Evolutionary conservation across 176 grass and related monocot species (phyloP).

Genomic region (Saccharum officinarum): DNA sequence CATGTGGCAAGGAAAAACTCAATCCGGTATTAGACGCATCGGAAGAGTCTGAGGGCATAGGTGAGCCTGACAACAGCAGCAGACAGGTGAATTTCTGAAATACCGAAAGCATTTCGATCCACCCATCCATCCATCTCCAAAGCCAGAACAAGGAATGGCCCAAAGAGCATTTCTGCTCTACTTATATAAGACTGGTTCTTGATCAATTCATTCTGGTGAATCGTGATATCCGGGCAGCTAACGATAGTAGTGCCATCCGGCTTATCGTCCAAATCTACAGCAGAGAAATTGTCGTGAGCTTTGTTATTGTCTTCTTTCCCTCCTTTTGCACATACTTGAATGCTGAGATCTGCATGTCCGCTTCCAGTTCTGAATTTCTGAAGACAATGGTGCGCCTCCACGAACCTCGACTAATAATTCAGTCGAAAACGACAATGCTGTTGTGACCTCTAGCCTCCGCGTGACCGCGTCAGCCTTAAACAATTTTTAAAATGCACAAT

Average conservation of each 20-base stretch:
- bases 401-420: neutral
- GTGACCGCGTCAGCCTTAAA: neutral
- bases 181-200: neutral
- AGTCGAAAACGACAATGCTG: neutral
- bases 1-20: neutral
- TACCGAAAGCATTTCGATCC: neutral
- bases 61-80: neutral
- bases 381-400: conserved; percentile 29
- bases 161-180: neutral
- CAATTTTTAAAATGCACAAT: too few species aligned
- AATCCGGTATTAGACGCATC: neutral
- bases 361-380: neutral
- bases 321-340: too few species aligned
- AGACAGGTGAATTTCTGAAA: neutral
- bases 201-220: neutral
- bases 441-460: neutral
- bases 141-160: neutral
- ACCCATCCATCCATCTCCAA: neutral
- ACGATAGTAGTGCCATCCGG: neutral
- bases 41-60: neutral
- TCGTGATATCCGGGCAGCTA: neutral
- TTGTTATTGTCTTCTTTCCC: neutral
- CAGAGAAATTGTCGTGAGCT: neutral
- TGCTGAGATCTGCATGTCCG: neutral
- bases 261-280: neutral